A percentile compares a stretch with the other conserved stretches of the same genome.
These are phyloP conservation scores for Tanozyma kutaoensis DNA, from an alignment of 805 yeast species.

Conservation along the genomic window DNA sequence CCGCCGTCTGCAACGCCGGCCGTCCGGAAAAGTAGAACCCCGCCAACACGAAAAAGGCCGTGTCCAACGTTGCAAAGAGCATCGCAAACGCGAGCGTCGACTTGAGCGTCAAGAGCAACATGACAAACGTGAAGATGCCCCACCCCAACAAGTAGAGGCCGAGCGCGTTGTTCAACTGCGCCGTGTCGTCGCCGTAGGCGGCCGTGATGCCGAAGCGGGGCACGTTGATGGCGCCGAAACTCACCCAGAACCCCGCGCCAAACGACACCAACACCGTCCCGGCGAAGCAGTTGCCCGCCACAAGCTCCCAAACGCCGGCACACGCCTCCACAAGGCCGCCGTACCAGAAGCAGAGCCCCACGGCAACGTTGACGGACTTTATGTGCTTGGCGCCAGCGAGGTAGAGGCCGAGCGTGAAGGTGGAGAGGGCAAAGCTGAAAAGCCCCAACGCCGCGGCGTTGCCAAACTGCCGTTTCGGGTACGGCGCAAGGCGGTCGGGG, in stretches of 20 bases:
- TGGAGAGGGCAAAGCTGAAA: constrained; percentile 32
- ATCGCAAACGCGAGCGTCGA: constrained; percentile 36
- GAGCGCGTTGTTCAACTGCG: constrained; percentile 31
- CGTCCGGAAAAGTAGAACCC: constrained; percentile 35
- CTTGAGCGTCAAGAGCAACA: constrained; percentile 40
- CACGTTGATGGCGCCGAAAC: constrained; percentile 33
- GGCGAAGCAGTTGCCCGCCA: constrained; percentile 43
- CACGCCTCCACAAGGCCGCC: constrained; percentile 37
- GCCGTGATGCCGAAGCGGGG: constrained; percentile 43
- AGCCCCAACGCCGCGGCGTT: constrained; percentile 46
- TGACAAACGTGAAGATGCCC: constrained; percentile 50
- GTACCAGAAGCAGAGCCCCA: constrained; percentile 33
- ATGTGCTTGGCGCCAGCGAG: constrained; percentile 35
- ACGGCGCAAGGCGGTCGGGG: constrained; percentile 30
- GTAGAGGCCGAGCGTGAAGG: constrained; percentile 33
- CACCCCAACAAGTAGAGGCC: constrained; percentile 53
- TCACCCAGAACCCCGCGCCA: constrained; percentile 40
- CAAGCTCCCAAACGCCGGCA: constrained; percentile 38
- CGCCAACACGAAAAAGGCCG: constrained; percentile 39
- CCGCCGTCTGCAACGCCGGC: constrained; percentile 2
- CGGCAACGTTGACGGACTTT: constrained; percentile 24
- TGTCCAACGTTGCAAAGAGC: constrained; percentile 38
- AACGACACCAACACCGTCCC: constrained; percentile 37
- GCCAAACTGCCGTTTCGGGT: constrained; percentile 32
- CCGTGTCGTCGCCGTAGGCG: constrained; percentile 30